These are phyloP conservation scores for Pleurotus citrinopileatus DNA, from an alignment of 768 basidiomycete species.

Conservation along the genomic window DNA sequence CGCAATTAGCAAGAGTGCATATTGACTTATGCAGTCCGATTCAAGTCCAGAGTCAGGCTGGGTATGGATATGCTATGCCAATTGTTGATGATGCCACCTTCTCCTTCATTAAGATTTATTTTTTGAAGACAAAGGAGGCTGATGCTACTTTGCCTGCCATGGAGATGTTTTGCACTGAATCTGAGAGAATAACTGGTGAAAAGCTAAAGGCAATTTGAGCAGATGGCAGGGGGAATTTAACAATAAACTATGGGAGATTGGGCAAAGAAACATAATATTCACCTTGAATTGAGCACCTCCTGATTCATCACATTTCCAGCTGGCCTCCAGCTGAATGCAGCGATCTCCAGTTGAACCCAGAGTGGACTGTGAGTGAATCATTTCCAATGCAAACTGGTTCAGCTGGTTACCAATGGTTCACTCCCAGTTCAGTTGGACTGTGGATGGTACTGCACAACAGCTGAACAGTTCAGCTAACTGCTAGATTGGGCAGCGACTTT, in stretches of 20 bases:
- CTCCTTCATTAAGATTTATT: constrained; percentile 14
- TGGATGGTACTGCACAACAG: no score
- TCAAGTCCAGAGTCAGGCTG: neutral
- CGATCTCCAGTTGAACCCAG: no score
- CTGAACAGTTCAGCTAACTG: no score
- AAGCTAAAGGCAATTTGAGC: constrained; percentile 14
- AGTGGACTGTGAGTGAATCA: no score
- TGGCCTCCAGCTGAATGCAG: no score
- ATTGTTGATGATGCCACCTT: constrained; percentile 19
- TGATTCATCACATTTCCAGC: constrained; percentile 24
- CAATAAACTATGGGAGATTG: constrained; percentile 18
- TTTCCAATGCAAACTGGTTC: no score
- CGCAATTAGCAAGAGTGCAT: neutral
- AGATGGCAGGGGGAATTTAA: constrained; percentile 28
- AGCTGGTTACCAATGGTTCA: no score
- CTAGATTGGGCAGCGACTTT: no score
- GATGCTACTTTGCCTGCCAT: constrained; percentile 16
- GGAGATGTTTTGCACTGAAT: constrained; percentile 8
- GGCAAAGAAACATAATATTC: constrained; percentile 18
- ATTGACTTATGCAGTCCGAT: neutral
- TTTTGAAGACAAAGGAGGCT: constrained; percentile 20
- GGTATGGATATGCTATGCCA: constrained; percentile 21
- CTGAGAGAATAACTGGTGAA: constrained; percentile 16
- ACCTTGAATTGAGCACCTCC: constrained; percentile 19
- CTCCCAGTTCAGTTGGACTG: no score